Conservation (phyloP, 192 early-diverging fungal species). For the Allomyces javanicus region DNA sequence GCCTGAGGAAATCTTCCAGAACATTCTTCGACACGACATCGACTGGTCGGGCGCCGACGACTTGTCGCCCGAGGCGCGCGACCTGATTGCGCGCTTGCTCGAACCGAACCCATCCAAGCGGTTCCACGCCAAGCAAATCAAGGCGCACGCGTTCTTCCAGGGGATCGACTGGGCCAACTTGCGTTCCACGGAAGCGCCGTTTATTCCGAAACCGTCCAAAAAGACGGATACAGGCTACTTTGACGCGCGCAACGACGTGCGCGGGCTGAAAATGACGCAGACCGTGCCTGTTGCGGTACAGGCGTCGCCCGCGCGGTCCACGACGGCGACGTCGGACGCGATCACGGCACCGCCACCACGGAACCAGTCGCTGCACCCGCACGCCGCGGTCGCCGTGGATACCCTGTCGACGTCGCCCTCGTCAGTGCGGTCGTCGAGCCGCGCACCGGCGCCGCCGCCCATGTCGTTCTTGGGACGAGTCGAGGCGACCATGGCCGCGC, state of each 20-base stretch:
- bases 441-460: no score
- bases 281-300: not conserved
- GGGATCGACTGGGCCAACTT: constrained; percentile 60
- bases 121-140: constrained; percentile 40
- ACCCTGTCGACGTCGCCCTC: no score
- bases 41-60: constrained; percentile 21
- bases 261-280: not conserved
- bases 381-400: no score
- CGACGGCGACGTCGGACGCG: not conserved
- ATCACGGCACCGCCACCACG: not conserved
- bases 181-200: constrained; percentile 56
- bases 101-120: constrained; percentile 49
- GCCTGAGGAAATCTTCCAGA: constrained; percentile 67
- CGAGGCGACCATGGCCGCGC: no score
- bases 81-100: constrained; percentile 54
- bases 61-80: constrained; percentile 39
- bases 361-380: not conserved
- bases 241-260: constrained; percentile 20
- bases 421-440: no score
- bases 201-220: constrained; percentile 62
- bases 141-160: constrained; percentile 48
- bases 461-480: no score
- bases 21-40: constrained; percentile 54
- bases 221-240: constrained; percentile 83
- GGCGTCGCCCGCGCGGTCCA: not conserved